Evolutionary conservation across 2,329 filamentous ascomycete genomes (phyloP), one percentile per base, ranked within the genome.

Genomic region (Aspergillus sp.): DNA sequence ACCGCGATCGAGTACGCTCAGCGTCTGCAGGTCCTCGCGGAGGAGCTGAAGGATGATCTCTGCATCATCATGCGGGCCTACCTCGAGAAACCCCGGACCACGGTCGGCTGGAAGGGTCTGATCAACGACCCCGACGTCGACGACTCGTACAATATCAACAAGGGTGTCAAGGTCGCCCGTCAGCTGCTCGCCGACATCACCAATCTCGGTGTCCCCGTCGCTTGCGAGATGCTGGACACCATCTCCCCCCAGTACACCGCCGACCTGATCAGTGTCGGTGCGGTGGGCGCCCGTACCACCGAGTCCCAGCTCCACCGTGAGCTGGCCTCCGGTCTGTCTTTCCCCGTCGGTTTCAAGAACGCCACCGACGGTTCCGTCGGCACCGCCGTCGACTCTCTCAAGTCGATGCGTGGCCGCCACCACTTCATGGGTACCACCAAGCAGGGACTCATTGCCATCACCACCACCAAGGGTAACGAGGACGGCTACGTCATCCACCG

Each of bases 121-220:
- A 97, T 99, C 84, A 99, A 99, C 80, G 94, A 99, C 77, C 94
- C 95, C 2, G 93, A 97, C 71, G 96, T 98, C 75, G 91, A 99
- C 78, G 89, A 94, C 76, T 95, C 89, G 72, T 98, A 90, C 89
- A 87, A 96, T 81, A 98, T 99, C 83, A 98, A 99, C 87, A 97
- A 98, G 84, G 94, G 94, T 53, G 85, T 99, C 58, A 87, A 91
- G 31, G 87, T 96, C 57, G 92, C 90, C n/a, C 85, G 94, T 68
- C 89, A 96, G 80, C 84, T 99, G 73, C 98, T 96, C 82, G 87
- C 89, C 69, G 92, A 98, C 73, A 83, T 99, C 62, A 98, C 94
- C 26, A 83, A 82, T 61, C 82, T 83, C 62, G 95, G 94, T 69
- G 92, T 98, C 85, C 94, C 94, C 58, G 94, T 99, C 75, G 95